Evolutionary conservation across 352 stramenopile species (phyloP).

Genomic region (Phytophthora cactorum): DNA sequence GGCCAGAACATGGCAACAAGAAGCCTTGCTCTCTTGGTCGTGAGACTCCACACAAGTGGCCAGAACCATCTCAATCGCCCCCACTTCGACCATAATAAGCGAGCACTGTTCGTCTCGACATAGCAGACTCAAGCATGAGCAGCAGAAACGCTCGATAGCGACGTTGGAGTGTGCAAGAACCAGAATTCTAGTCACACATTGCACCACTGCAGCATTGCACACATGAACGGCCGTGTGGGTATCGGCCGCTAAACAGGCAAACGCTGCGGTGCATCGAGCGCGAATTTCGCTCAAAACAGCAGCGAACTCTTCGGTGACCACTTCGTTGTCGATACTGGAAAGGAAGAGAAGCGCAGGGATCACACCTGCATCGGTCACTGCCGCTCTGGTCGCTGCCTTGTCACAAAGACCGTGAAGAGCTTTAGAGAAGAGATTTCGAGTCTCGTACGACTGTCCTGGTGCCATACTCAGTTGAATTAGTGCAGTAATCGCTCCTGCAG

Average conservation of each 20-base stretch:
- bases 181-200: constrained; percentile 61
- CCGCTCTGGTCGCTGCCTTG: constrained; percentile 47
- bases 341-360: constrained; percentile 67
- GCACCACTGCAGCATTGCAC: constrained; percentile 58
- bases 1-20: constrained; percentile 76
- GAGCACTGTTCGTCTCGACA: constrained; percentile 73
- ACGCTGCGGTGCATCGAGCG: constrained; percentile 63
- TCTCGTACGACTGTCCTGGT: constrained; percentile 50
- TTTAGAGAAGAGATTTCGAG: constrained; percentile 65
- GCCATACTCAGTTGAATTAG: constrained; percentile 71
- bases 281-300: constrained; percentile 53
- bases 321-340: constrained; percentile 29
- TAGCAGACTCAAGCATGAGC: constrained; percentile 72
- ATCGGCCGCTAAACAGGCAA: constrained; percentile 69
- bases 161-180: constrained; percentile 56
- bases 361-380: constrained; percentile 58
- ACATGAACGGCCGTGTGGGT: constrained; percentile 40
- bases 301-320: neutral
- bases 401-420: constrained; percentile 75
- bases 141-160: constrained; percentile 73
- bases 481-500: constrained; percentile 65
- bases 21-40: constrained; percentile 73
- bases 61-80: constrained; percentile 61
- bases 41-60: constrained; percentile 63
- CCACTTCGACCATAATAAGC: constrained; percentile 56